Conservation (phyloP, 768 basidiomycete species). For the Postia placenta region DNA sequence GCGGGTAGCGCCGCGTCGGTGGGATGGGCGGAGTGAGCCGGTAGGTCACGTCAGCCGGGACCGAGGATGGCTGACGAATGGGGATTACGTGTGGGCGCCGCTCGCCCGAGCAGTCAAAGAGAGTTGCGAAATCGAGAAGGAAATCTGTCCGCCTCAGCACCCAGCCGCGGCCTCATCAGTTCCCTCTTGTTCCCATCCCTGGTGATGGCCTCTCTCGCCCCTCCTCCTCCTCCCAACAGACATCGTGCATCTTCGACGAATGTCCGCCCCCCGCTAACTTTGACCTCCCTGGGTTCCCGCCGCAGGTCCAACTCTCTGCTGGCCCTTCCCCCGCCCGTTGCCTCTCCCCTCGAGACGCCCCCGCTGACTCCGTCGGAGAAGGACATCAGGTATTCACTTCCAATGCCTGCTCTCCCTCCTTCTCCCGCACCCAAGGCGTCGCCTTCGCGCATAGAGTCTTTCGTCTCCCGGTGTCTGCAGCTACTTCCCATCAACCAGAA, state of each 20-base stretch:
- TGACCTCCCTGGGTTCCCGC: slow-evolving; percentile 45
- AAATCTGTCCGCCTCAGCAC: neutral
- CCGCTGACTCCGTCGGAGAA: slow-evolving; percentile 6
- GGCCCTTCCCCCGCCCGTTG: slow-evolving; percentile 19
- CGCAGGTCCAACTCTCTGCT: slow-evolving; percentile 24
- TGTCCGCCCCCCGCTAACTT: slow-evolving; percentile 45
- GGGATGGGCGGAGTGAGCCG: neutral
- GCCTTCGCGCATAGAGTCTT: slow-evolving; percentile 29
- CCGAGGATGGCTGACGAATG: neutral
- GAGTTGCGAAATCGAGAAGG: neutral
- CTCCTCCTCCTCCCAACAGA: slow-evolving; percentile 39
- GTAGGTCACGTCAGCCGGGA: slow-evolving; percentile 3
- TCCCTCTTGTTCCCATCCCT: slow-evolving; percentile 2
- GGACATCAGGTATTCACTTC: slow-evolving; percentile 22
- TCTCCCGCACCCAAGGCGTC: slow-evolving; percentile 11
- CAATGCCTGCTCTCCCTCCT: slow-evolving; percentile 20
- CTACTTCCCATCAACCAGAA: slow-evolving; percentile 42
- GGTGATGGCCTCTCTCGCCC: slow-evolving; percentile 24
- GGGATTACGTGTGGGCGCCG: neutral
- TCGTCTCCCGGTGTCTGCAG: slow-evolving; percentile 46
- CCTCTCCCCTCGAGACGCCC: slow-evolving; percentile 16
- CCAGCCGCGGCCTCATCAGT: neutral
- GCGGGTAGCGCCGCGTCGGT: neutral
- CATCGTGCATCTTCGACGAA: slow-evolving; percentile 56
- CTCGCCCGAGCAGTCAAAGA: neutral